phyloP scores from a whole-genome alignment of 345 rosid species.

The Pugionium cornutum region DNA sequence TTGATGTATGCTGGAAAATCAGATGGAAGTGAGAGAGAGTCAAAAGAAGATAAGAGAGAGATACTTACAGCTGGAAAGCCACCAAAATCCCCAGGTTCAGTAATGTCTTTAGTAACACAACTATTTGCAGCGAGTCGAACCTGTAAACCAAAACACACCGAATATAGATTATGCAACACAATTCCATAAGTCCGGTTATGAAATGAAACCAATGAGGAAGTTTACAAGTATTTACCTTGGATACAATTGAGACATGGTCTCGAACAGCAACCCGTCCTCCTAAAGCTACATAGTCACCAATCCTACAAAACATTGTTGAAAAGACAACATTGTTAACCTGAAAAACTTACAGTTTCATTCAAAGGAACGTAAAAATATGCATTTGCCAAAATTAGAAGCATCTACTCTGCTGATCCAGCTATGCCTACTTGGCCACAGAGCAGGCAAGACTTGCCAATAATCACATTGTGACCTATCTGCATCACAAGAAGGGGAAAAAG shows the following conservation, averaged over 20 bases:
- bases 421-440: constrained; percentile 91
- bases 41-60: background rate
- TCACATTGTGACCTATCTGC: constrained; percentile 86
- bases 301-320: constrained; percentile 41
- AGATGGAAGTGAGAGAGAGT: background rate
- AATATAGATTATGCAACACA: background rate
- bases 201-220: background rate
- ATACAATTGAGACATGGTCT: constrained; percentile 71
- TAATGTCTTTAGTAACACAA: constrained; percentile 73
- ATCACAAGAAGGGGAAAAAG: constrained; percentile 1
- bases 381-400: background rate
- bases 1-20: background rate
- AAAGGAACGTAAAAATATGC: background rate
- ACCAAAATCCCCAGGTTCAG: constrained; percentile 78
- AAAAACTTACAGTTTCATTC: background rate
- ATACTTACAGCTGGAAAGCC: constrained; percentile 87
- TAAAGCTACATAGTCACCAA: constrained; percentile 70
- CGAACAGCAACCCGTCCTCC: constrained; percentile 80
- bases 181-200: background rate
- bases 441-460: constrained; percentile 74
- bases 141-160: constrained; percentile 39
- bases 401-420: constrained; percentile 84
- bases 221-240: constrained; percentile 53
- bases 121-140: constrained; percentile 80
- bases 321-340: background rate